Base-by-base conservation (phyloP, 345 rosid genomes). In the Brassica cretica region DNA sequence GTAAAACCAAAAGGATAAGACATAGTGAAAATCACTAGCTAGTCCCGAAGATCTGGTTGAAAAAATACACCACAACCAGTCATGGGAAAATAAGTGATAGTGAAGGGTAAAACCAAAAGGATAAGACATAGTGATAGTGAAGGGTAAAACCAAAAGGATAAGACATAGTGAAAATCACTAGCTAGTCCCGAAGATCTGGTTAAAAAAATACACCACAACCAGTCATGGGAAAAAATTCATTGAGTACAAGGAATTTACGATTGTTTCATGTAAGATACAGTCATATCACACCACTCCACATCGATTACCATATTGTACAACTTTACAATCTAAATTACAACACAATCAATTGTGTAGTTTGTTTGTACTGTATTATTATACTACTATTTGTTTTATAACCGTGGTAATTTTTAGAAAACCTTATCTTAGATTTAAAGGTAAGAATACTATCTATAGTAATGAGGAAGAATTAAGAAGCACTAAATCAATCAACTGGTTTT, bases 391-490 rank as follows among this genome's bases (percentile, higher is more conserved):
- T 24, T 9, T 21, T 39, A 62, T 64, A 32, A 16, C 18, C 12
- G 58, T 64, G 24, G 66, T 77, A 25, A 62, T 6, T 53, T 37
- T 51, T n/a, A 2, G 6, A 30, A 53, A 56, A 49, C 15, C 58
- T 25, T 25, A 25, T 25, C 82, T 73, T 79, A 73, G 35, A 73
- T 51, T 73, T 49, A 73, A 78, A 73, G 82, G 59, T 33, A 73
- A 79, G 74, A 25, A 32, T 73, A 72, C 77, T 73, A 78, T 73
- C 25, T 74, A 68, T 74, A 79, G 79, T 79, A 74, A 37, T 0
- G 53, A 55, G 30, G 61, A 74, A 49, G 29, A 74, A 24, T 61
- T 27, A 25, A 8, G 15, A 79, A 73, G 33, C 78, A 73, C 51
- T 27, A 59, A n/a, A 79, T 58, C 74, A 46, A 67, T 75, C 73